Conservation (phyloP, 192 early-diverging fungal species). For the Diversispora epigaea region DNA sequence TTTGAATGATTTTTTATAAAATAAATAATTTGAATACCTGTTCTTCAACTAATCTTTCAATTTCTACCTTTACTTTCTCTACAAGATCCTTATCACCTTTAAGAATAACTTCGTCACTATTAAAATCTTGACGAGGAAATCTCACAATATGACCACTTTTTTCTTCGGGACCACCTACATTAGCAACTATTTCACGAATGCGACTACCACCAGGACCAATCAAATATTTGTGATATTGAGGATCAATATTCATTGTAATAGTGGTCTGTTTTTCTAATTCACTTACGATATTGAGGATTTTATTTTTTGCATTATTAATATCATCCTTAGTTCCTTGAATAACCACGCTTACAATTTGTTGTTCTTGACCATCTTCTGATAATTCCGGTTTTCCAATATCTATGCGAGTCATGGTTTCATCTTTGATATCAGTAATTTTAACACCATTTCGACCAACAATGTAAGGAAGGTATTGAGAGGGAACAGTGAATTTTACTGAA, state of each 20-base stretch:
- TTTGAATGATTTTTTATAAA: too few relatives aligned
- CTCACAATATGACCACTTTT: constrained; percentile 54
- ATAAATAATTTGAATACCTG: constrained; percentile 45
- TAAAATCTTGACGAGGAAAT: constrained; percentile 54
- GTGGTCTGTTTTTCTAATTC: constrained; percentile 61
- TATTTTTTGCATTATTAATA: constrained; percentile 54
- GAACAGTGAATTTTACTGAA: constrained; percentile 62
- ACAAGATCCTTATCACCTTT: constrained; percentile 64
- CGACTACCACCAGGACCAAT: constrained; percentile 65
- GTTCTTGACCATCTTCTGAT: constrained; percentile 41
- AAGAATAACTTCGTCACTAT: constrained; percentile 59
- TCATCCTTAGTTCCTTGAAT: constrained; percentile 58
- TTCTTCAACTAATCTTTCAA: constrained; percentile 53
- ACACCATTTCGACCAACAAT: constrained; percentile 77
- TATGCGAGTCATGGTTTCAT: constrained; percentile 69
- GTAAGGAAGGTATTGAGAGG: constrained; percentile 64
- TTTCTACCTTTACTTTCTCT: constrained; percentile 45
- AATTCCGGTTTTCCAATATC: constrained; percentile 57
- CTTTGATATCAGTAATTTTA: constrained; percentile 74
- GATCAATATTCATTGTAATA: constrained; percentile 49
- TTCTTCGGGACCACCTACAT: constrained; percentile 60
- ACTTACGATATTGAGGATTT: constrained; percentile 57
- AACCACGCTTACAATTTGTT: constrained; percentile 45
- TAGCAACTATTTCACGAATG: constrained; percentile 61
- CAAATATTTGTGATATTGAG: constrained; percentile 61